Evolutionary conservation across 2,329 filamentous ascomycete genomes (phyloP).

Genomic region (Fusarium sp.): DNA sequence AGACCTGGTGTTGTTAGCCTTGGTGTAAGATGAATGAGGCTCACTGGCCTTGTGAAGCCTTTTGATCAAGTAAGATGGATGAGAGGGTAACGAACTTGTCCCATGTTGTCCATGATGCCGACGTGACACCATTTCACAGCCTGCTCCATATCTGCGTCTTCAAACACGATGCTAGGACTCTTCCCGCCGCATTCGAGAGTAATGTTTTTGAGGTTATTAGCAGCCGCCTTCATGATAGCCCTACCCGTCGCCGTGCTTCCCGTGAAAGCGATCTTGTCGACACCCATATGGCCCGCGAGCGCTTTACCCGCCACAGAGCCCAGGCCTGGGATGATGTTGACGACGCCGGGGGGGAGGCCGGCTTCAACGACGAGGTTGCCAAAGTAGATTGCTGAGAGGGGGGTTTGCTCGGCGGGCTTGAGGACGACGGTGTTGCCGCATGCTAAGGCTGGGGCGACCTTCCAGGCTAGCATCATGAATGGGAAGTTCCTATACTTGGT

Average conservation of each 20-base stretch:
- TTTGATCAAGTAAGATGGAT: background rate
- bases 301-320: slow-evolving; percentile 72
- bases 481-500: slow-evolving; percentile 10
- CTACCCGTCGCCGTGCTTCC: slow-evolving; percentile 74
- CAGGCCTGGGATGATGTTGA: slow-evolving; percentile 76
- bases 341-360: slow-evolving; percentile 77
- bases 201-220: slow-evolving; percentile 68
- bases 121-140: slow-evolving; percentile 64
- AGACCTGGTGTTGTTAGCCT: slow-evolving; percentile 55
- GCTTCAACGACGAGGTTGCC: slow-evolving; percentile 74
- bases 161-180: slow-evolving; percentile 67
- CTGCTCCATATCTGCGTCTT: slow-evolving; percentile 70
- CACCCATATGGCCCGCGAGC: slow-evolving; percentile 69
- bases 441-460: slow-evolving; percentile 74
- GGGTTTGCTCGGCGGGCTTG: slow-evolving; percentile 70
- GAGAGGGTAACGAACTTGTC: slow-evolving; percentile 33
- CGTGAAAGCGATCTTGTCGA: slow-evolving; percentile 79
- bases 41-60: too few species aligned
- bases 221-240: slow-evolving; percentile 76
- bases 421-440: slow-evolving; percentile 69
- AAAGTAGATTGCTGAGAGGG: slow-evolving; percentile 68
- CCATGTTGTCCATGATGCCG: slow-evolving; percentile 63
- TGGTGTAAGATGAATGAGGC: background rate
- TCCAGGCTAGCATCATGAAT: slow-evolving; percentile 69
- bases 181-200: slow-evolving; percentile 70